Conservation (phyloP, 176 grass and related monocot genomes). For the Carex parvula region DNA sequence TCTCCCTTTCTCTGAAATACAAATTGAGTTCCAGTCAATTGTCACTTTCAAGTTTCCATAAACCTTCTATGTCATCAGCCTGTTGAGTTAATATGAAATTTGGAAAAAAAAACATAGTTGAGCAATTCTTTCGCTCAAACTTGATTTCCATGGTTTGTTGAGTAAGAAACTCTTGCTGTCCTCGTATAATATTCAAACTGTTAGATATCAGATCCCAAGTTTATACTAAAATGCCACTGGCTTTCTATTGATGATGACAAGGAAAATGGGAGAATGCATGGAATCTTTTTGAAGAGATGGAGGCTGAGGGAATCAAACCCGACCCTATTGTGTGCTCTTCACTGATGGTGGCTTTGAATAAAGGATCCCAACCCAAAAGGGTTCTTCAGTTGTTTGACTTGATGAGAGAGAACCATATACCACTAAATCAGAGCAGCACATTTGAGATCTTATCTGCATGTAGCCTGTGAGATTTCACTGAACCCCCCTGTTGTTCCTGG, state of each 20-base stretch:
- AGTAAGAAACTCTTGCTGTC: neutral
- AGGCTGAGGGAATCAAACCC: conserved; percentile 45
- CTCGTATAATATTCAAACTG: neutral
- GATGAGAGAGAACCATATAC: conserved; percentile 68
- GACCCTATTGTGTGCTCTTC: conserved; percentile 80
- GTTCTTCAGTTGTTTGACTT: conserved; percentile 67
- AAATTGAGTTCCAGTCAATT: neutral
- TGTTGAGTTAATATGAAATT: conserved; percentile 1
- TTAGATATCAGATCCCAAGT: neutral
- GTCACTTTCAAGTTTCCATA: neutral
- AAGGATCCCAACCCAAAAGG: conserved; percentile 53
- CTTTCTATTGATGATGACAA: conserved; percentile 48
- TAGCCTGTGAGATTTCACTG: conserved; percentile 58
- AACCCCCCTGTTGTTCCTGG: conserved; percentile 7
- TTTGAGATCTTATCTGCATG: conserved; percentile 84
- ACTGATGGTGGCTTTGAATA: conserved; percentile 75
- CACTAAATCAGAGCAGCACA: conserved; percentile 65
- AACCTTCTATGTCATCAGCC: neutral
- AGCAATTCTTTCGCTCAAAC: neutral
- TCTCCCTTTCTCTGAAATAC: neutral
- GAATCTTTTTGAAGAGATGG: conserved; percentile 76
- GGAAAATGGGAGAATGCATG: conserved; percentile 65
- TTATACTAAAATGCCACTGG: conserved; percentile 13
- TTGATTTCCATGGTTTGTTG: neutral
- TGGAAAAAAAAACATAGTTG: neutral